phyloP scores from a whole-genome alignment of 164 flowering plant species.

The Magnolia changhungtana region DNA sequence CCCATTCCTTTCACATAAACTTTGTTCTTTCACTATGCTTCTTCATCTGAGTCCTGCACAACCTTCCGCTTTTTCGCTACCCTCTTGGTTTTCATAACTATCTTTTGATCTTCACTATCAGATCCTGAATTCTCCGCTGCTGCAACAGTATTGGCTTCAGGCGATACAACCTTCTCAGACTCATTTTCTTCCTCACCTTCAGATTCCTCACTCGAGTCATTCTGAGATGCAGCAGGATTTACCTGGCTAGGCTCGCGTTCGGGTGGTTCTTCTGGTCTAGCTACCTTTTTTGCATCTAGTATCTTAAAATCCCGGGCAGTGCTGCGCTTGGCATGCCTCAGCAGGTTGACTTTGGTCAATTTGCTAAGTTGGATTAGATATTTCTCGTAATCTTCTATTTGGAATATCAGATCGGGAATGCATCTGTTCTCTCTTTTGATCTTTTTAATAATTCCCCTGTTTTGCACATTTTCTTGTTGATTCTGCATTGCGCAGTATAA shows the following conservation, averaged over 20 bases:
- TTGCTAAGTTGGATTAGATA: conserved; percentile 84
- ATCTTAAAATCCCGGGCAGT: conserved; percentile 75
- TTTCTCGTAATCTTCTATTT: conserved; percentile 81
- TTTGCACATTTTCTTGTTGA: conserved; percentile 49
- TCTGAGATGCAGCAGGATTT: conserved; percentile 22
- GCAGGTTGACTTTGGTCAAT: conserved; percentile 58
- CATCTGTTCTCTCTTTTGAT: conserved; percentile 78
- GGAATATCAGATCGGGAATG: conserved; percentile 80
- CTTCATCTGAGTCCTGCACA: conserved; percentile 72
- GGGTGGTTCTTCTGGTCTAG: conserved; percentile 34
- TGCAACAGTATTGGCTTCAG: conserved; percentile 26
- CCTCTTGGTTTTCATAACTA: conserved; percentile 38
- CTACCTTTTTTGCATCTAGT: conserved; percentile 25
- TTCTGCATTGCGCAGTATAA: conserved; percentile 36
- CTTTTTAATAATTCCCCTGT: conserved; percentile 49
- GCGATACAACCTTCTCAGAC: conserved; percentile 29
- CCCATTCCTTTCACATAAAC: not conserved
- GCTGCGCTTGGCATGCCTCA: conserved; percentile 87
- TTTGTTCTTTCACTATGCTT: conserved; percentile 20
- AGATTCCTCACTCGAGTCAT: conserved; percentile 33
- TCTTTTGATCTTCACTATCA: conserved; percentile 38
- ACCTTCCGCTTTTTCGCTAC: conserved; percentile 33
- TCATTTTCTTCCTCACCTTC: conserved; percentile 40
- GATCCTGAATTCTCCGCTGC: conserved; percentile 46
- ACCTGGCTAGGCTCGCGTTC: conserved; percentile 21